Evolutionary conservation across 495 filamentous ascomycete genomes (phyloP), one percentile per base, ranked within the genome.

Genomic region (Thermothielavioides terrestris): DNA sequence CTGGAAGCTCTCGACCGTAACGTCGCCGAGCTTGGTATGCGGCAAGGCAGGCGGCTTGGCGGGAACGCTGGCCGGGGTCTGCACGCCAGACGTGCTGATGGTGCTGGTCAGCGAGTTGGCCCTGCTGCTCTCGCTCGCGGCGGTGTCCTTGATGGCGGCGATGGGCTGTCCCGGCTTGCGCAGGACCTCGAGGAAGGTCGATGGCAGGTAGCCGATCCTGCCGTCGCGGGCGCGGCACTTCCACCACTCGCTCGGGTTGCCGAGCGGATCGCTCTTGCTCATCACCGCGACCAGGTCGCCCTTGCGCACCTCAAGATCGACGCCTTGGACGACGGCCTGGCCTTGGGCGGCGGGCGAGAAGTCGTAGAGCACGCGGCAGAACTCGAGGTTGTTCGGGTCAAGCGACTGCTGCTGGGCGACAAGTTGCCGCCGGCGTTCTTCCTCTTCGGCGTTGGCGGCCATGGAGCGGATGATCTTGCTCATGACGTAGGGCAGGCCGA

Each of bases 191-290:
- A 99, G 75, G 68, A 95, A 99, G 0, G 86, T 84, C 3, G 82
- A 77, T 6, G 92, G 92, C 10, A 99, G 75, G 61, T 95, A 99
- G 2, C 92, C 92, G 40, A 95, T 82, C 17, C 88, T 73, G 15
- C 88, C 89, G 62, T 97, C 89, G 41, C 94, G 75, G n/a, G 90
- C 86, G 48, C 92, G 76, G 68, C 92, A 99, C 49, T 85, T 81
- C 92, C 92, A 99, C 92, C 92, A 99, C 63, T 97, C 89, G 43
- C 81, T 85, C 11, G 88, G 82, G 57, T 95, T 87, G 40, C 94
- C 94, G 66, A 89, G 77, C 1, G 92, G 91, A 62, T 99, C 92
- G 9, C 79, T 82, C 73, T 96, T 96, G 69, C 84, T 84, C 42
- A 99, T 75, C 6, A 99, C 89, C 31, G 92, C 92, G 17, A 99